Evolutionary conservation across 768 basidiomycete species (phyloP).

Genomic region (Russula abietina): DNA sequence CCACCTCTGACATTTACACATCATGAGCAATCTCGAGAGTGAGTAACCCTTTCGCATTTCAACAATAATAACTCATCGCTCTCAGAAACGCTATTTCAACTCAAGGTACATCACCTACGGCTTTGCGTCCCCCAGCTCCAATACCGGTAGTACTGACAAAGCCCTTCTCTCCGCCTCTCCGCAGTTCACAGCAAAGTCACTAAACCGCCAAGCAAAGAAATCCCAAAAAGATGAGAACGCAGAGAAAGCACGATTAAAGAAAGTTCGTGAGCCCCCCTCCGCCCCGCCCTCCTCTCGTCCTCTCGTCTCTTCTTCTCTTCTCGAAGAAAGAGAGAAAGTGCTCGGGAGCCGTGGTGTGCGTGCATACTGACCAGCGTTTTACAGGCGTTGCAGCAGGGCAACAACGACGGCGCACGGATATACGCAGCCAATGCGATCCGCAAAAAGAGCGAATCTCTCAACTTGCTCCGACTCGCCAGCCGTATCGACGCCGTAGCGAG

Average conservation of each 20-base stretch:
- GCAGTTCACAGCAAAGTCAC: constrained; percentile 96
- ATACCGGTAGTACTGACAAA: not conserved
- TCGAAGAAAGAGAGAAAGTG: too few species aligned
- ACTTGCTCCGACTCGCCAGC: constrained; percentile 82
- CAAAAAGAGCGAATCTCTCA: constrained; percentile 93
- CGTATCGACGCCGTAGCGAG: constrained; percentile 96
- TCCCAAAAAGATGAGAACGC: constrained; percentile 90
- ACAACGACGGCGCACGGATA: constrained; percentile 94
- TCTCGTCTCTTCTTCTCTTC: not conserved
- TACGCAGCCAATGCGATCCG: constrained; percentile 98
- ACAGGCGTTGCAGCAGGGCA: constrained; percentile 93
- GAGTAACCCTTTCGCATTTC: constrained; percentile 33
- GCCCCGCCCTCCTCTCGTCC: too few species aligned
- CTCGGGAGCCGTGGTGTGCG: too few species aligned
- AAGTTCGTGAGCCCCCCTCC: constrained; percentile 44
- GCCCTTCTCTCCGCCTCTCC: not conserved
- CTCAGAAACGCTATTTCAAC: constrained; percentile 94
- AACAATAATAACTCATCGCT: constrained; percentile 29
- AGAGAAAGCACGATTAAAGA: constrained; percentile 90
- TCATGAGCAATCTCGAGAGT: constrained; percentile 89
- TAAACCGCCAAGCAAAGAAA: constrained; percentile 93
- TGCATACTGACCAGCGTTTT: not conserved
- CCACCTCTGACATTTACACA: not conserved
- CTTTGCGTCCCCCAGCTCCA: too few species aligned
- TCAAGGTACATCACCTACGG: constrained; percentile 59